Evolutionary conservation across 129 eudicot genomes (phyloP).

Genomic region (Centella asiatica): DNA sequence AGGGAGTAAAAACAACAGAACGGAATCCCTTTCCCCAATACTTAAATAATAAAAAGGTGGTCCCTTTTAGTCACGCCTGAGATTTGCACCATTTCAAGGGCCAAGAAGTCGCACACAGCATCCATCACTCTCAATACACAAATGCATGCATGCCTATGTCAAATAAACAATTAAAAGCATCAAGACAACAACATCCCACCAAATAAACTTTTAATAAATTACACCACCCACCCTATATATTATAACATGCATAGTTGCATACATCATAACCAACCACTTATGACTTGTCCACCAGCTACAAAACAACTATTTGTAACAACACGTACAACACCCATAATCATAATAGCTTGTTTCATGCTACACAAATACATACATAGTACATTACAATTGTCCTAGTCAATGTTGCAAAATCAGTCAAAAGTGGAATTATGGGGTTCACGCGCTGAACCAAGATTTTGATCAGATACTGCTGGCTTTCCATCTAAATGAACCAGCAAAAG

Average conservation of each 20-base stretch:
- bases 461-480: not conserved
- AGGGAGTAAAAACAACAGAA: too few relatives aligned
- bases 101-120: not conserved
- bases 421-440: not conserved
- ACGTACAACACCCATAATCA: not conserved
- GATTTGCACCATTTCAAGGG: conserved; percentile 13
- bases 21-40: too few relatives aligned
- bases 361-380: not conserved
- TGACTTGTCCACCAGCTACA: conserved; percentile 4
- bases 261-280: conserved; percentile 1
- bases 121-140: conserved; percentile 16
- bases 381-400: not conserved
- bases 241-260: too few relatives aligned
- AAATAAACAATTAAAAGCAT: conserved; percentile 16
- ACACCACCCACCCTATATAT: not conserved
- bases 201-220: not conserved
- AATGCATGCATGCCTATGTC: conserved; percentile 30
- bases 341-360: too few relatives aligned
- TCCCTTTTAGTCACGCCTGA: conserved; percentile 5
- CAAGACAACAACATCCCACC: conserved; percentile 19
- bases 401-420: not conserved
- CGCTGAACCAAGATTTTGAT: not conserved
- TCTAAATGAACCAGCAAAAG: not conserved
- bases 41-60: not conserved
- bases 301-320: not conserved